Conservation (phyloP, 2,329 filamentous ascomycete species). For the Clonostachys sp. region DNA sequence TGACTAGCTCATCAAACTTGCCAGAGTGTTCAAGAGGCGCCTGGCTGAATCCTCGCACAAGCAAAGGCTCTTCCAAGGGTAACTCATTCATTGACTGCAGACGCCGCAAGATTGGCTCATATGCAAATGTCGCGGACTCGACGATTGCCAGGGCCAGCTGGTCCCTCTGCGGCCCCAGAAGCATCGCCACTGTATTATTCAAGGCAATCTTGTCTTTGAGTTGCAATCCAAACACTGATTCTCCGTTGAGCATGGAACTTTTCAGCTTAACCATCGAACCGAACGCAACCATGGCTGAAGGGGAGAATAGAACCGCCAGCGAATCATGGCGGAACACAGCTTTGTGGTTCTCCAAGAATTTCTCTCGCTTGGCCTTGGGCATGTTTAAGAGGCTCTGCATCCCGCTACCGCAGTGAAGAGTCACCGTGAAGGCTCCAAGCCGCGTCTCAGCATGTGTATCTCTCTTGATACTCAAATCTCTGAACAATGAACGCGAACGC, state of each 20-base stretch:
- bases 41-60: slow-evolving; percentile 16
- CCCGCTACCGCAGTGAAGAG: slow-evolving; percentile 32
- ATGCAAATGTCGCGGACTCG: slow-evolving; percentile 63
- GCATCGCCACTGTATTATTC: slow-evolving; percentile 22
- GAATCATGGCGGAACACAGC: slow-evolving; percentile 53
- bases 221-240: slow-evolving; percentile 43
- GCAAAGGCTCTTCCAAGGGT: slow-evolving; percentile 48
- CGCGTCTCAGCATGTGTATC: neutral
- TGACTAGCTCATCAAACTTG: neutral
- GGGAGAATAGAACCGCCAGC: slow-evolving; percentile 55
- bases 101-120: slow-evolving; percentile 59
- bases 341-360: slow-evolving; percentile 38
- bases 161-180: slow-evolving; percentile 23
- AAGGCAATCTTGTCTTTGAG: slow-evolving; percentile 42
- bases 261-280: slow-evolving; percentile 49
- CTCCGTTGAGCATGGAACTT: slow-evolving; percentile 32
- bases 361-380: slow-evolving; percentile 24
- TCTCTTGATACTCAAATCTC: neutral
- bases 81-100: slow-evolving; percentile 52
- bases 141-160: slow-evolving; percentile 38
- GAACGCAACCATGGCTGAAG: slow-evolving; percentile 52
- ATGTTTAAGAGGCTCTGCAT: slow-evolving; percentile 34
- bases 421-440: slow-evolving; percentile 17
- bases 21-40: neutral
- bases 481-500: slow-evolving; percentile 6